These are phyloP conservation scores for Tephrocybe sp. DNA, from an alignment of 768 basidiomycete genomes.

Conservation along the genomic window DNA sequence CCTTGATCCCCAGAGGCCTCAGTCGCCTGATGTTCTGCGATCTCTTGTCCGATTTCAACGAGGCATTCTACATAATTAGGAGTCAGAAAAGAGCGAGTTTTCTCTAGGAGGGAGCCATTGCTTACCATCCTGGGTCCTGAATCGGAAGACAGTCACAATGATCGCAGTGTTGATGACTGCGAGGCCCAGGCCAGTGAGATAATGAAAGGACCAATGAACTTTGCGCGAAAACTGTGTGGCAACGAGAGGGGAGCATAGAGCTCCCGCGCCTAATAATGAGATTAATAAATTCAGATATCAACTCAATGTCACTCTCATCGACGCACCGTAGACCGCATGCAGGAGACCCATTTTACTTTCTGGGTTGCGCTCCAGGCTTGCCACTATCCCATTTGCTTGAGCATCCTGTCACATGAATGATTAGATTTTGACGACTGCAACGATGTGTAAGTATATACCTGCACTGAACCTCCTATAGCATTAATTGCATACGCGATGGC, in stretches of 20 bases:
- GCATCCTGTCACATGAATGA: slow-evolving; percentile 47
- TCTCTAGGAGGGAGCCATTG: too few relatives aligned
- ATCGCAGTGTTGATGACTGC: slow-evolving; percentile 52
- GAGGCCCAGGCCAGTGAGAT: slow-evolving; percentile 63
- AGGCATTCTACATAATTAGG: slow-evolving; percentile 39
- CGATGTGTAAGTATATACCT: slow-evolving; percentile 20
- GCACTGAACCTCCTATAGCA: slow-evolving; percentile 27
- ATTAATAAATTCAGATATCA: not conserved
- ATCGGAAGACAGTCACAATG: slow-evolving; percentile 57
- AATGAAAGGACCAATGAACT: slow-evolving; percentile 74
- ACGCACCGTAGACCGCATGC: slow-evolving; percentile 59
- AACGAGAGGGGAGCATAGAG: slow-evolving; percentile 66
- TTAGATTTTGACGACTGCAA: not conserved
- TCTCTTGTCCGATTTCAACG: slow-evolving; percentile 42
- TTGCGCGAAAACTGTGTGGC: slow-evolving; percentile 77
- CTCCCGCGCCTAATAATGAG: slow-evolving; percentile 52
- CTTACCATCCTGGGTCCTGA: slow-evolving; percentile 67
- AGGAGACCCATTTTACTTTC: slow-evolving; percentile 67
- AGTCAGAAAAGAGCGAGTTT: not conserved
- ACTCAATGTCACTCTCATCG: not conserved
- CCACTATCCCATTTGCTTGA: slow-evolving; percentile 70
- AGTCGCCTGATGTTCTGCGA: slow-evolving; percentile 25
- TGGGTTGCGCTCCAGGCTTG: slow-evolving; percentile 48
- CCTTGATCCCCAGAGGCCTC: not conserved
- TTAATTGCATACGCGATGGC: slow-evolving; percentile 32